Evolutionary conservation across 2,329 filamentous ascomycete genomes (phyloP), one percentile per base, ranked within the genome.

Genomic region (Paracoccidioides lutzii): DNA sequence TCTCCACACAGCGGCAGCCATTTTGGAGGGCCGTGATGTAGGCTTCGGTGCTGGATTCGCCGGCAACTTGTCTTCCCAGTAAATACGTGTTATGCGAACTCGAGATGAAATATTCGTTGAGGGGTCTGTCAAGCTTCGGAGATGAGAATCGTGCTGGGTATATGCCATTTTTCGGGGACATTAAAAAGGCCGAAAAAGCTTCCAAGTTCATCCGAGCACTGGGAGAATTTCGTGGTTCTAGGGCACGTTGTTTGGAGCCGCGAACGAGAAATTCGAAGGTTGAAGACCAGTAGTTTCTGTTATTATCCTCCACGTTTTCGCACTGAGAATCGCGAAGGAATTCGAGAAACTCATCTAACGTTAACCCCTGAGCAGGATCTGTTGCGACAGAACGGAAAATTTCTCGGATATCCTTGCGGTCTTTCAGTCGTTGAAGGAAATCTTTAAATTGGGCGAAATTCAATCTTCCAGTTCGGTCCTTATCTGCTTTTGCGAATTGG

Each of bases 11-110:
- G 52, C 93, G 87, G 68, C 93, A 98, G 7, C 90, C 90, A 58
- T 88, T 85, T 60, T 88, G 84, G 5, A 98, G 79, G 3, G 90
- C 88, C 7, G 84, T 83, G 63, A 97, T 94, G 72, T 98, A 98
- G 45, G 90, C 90, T 70, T 98, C 93, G 2, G 94, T 87, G 66
- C 90, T 97, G 1, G 93, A 96, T 46, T 87, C 81, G 33, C 91
- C 91, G 9, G 84, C 86, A 2, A 97, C 84, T 69, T 98, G 93
- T 54, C 90, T 84, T 12, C 93, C 93, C 4, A 94, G 78, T 0
- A 98, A 83, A 66, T 98, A 98, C 0, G 93, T 98, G 71, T 98
- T 98, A 77, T 98, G 93, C 1, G 93, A 97, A 74, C 90, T 96
- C 1, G 91, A 97, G 62, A 98, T 93, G 75, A 90, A 96, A 71